Percentiles rank a stretch among this genome's conserved stretches.
These are phyloP conservation scores for Diplogelasinospora grovesii DNA, from an alignment of 495 filamentous ascomycete species.

Conservation along the genomic window DNA sequence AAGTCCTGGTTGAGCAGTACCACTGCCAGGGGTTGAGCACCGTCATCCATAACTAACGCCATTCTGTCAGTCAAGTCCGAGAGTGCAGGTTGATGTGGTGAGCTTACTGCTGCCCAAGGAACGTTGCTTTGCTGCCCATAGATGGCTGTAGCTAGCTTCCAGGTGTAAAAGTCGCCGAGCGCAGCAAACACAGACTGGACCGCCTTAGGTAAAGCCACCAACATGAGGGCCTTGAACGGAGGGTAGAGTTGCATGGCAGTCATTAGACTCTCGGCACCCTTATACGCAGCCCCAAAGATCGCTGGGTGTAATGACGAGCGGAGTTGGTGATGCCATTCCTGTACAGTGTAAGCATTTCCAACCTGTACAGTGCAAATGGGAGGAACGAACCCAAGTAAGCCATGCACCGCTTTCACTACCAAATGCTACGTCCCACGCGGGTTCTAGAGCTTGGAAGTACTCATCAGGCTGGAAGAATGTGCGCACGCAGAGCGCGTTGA, in stretches of 20 bases:
- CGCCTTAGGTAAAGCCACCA: conserved; percentile 66
- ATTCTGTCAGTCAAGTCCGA: neutral
- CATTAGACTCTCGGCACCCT: conserved; percentile 47
- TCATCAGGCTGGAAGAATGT: conserved; percentile 99
- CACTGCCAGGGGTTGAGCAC: conserved; percentile 90
- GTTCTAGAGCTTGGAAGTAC: conserved; percentile 93
- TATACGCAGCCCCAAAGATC: conserved; percentile 75
- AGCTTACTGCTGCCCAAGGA: conserved; percentile 64
- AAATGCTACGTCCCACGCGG: conserved; percentile 87
- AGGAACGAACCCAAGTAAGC: conserved; percentile 81
- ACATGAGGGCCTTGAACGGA: conserved; percentile 49
- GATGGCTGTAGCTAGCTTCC: conserved; percentile 67
- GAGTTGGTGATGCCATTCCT: conserved; percentile 93
- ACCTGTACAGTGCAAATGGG: neutral
- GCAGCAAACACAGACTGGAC: conserved; percentile 74
- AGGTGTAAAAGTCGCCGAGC: conserved; percentile 80
- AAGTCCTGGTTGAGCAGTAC: conserved; percentile 87
- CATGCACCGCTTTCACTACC: conserved; percentile 71
- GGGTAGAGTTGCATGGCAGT: conserved; percentile 40
- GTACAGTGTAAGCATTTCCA: conserved; percentile 3
- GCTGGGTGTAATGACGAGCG: conserved; percentile 89
- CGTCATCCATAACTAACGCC: conserved; percentile 56
- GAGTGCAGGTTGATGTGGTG: neutral
- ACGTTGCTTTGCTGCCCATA: conserved; percentile 60
- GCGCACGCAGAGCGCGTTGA: conserved; percentile 74